phyloP scores from a whole-genome alignment of 345 rosid genomes.

The Trapa incisa region DNA sequence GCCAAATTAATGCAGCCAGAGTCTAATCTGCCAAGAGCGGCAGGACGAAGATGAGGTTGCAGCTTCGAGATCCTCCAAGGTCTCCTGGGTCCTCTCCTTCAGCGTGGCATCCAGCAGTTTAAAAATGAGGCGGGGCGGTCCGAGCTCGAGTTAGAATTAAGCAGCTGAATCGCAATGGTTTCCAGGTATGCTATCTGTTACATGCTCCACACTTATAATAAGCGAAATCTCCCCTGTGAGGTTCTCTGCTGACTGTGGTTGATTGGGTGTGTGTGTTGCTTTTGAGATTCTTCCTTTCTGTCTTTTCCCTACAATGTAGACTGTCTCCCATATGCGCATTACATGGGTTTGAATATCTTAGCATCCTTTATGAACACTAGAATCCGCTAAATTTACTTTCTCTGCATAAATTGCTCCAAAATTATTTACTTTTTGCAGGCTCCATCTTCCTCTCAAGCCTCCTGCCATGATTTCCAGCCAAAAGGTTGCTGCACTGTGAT shows the following conservation, averaged over 20 bases:
- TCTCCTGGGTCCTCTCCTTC: constrained; percentile 81
- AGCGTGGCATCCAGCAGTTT: constrained; percentile 67
- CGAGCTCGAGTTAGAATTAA: constrained; percentile 78
- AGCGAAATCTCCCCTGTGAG: not conserved
- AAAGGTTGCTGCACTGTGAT: too few relatives aligned
- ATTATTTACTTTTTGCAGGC: too few relatives aligned
- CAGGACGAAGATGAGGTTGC: constrained; percentile 22
- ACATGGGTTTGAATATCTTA: too few relatives aligned
- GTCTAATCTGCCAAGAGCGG: constrained; percentile 19
- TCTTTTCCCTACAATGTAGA: too few relatives aligned
- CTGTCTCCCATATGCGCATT: too few relatives aligned
- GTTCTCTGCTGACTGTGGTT: not conserved
- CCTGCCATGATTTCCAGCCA: too few relatives aligned
- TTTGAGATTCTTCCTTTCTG: not conserved
- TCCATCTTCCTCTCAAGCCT: too few relatives aligned
- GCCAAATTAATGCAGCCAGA: too few relatives aligned
- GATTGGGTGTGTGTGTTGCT: not conserved
- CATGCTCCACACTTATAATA: not conserved
- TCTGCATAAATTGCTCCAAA: too few relatives aligned
- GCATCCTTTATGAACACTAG: too few relatives aligned
- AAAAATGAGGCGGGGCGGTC: constrained; percentile 50
- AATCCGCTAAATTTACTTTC: too few relatives aligned
- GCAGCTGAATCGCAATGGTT: constrained; percentile 86
- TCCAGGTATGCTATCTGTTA: constrained; percentile 62
- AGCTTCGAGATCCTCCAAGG: constrained; percentile 46